phyloP scores from a whole-genome alignment of 2,329 filamentous ascomycete species.

The Phyllosticta citriasiana region DNA sequence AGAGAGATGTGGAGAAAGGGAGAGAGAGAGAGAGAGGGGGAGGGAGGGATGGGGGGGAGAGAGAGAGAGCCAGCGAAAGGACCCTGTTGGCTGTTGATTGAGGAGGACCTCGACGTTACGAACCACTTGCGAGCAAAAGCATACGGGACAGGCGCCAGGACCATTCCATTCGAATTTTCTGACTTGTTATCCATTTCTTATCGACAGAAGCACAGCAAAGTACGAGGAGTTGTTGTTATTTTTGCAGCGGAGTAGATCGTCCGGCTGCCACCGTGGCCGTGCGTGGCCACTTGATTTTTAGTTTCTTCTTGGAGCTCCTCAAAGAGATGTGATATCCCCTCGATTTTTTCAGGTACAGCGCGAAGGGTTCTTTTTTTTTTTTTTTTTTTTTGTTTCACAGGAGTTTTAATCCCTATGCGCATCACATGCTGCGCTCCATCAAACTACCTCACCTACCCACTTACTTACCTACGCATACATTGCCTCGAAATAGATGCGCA shows the following conservation, averaged over 20 bases:
- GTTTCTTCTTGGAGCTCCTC: background rate
- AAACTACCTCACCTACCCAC: background rate
- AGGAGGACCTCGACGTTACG: background rate
- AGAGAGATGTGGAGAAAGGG: background rate
- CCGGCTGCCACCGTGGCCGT: background rate
- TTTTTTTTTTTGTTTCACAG: background rate
- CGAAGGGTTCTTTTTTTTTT: background rate
- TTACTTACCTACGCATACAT: background rate
- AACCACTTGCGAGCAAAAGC: background rate
- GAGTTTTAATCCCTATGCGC: background rate
- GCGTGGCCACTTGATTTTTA: background rate
- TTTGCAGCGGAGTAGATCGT: background rate
- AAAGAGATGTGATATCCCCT: background rate
- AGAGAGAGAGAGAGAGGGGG: background rate
- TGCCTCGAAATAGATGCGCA: background rate
- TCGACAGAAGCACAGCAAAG: background rate
- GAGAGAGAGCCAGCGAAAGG: background rate
- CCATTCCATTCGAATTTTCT: background rate
- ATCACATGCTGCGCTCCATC: background rate
- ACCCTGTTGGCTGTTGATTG: background rate
- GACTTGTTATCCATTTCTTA: background rate
- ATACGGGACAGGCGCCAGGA: background rate
- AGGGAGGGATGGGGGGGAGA: background rate
- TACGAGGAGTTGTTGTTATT: background rate
- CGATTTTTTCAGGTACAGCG: background rate